These are phyloP conservation scores for Xylaria sp. DNA, from an alignment of 2,329 filamentous ascomycete species.

Conservation along the genomic window DNA sequence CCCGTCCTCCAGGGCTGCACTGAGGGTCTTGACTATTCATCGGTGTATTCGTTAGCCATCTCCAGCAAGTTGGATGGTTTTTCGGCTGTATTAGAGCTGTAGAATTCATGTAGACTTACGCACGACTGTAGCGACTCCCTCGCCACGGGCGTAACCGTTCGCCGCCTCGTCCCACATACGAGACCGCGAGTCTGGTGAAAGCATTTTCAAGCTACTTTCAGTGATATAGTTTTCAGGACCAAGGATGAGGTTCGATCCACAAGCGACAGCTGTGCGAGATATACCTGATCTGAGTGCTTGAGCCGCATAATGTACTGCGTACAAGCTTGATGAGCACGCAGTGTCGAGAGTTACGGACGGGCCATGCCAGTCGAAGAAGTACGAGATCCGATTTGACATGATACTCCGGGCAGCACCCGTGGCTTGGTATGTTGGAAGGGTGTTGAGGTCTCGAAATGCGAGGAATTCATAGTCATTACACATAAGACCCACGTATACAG, in stretches of 20 bases:
- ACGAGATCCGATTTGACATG: constrained; percentile 28
- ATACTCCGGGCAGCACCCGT: constrained; percentile 50
- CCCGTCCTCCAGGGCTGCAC: neutral
- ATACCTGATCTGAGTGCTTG: constrained; percentile 46
- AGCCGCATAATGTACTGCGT: too few relatives aligned
- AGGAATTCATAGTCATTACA: constrained; percentile 27
- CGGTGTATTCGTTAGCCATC: too few relatives aligned
- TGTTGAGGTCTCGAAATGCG: constrained; percentile 28
- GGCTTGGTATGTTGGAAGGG: constrained; percentile 32
- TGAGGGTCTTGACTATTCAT: constrained; percentile 51
- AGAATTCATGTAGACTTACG: too few relatives aligned
- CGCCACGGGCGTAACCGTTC: constrained; percentile 48
- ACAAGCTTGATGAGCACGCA: neutral
- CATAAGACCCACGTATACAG: constrained; percentile 20
- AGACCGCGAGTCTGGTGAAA: constrained; percentile 11
- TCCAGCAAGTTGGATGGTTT: too few relatives aligned
- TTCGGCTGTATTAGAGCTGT: too few relatives aligned
- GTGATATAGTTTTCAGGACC: constrained; percentile 27
- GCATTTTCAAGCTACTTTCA: constrained; percentile 36
- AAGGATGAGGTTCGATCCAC: constrained; percentile 30
- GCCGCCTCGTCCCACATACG: constrained; percentile 26
- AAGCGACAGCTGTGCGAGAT: constrained; percentile 33
- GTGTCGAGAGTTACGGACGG: neutral
- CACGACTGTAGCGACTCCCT: constrained; percentile 47
- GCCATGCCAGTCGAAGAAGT: too few relatives aligned